phyloP scores from a whole-genome alignment of 2,329 filamentous ascomycete genomes.

The Albifimbria verrucaria region DNA sequence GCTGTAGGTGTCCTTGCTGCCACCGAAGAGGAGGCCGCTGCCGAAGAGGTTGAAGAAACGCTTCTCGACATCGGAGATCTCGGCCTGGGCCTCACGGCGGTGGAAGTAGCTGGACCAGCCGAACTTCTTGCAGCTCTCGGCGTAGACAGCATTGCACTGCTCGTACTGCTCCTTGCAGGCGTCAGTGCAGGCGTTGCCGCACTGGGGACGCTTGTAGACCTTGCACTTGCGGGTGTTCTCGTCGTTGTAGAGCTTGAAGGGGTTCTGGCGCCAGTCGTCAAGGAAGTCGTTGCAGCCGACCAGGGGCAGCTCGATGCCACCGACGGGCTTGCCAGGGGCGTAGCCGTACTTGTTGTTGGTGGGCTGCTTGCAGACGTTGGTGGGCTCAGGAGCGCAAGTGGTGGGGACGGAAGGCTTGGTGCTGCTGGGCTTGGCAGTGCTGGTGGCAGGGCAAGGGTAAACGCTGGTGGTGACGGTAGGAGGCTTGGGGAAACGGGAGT shows the following conservation, averaged over 20 bases:
- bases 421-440: conserved; percentile 23
- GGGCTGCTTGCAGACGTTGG: conserved; percentile 53
- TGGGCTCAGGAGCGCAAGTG: conserved; percentile 42
- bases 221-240: conserved; percentile 39
- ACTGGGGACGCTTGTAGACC: conserved; percentile 36
- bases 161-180: conserved; percentile 52
- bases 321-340: conserved; percentile 58
- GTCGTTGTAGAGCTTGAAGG: conserved; percentile 52
- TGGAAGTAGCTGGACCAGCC: conserved; percentile 21
- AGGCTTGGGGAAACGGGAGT: conserved; percentile 29
- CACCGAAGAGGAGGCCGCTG: background rate
- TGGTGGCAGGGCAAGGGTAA: conserved; percentile 27
- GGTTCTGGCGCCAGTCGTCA: conserved; percentile 36
- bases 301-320: conserved; percentile 48
- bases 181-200: conserved; percentile 42
- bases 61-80: conserved; percentile 15
- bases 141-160: conserved; percentile 46
- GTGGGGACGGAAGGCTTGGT: conserved; percentile 26
- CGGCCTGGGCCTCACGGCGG: conserved; percentile 20
- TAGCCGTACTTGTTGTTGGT: conserved; percentile 60
- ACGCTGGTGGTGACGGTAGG: conserved; percentile 32
- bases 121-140: conserved; percentile 41
- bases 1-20: conserved; percentile 25
- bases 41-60: conserved; percentile 18
- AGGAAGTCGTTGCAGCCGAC: conserved; percentile 53